Percentiles rank a stretch among this genome's conserved stretches.
Evolutionary conservation across 495 filamentous ascomycete species (phyloP).

Genomic region (Corynascus novoguineensis): DNA sequence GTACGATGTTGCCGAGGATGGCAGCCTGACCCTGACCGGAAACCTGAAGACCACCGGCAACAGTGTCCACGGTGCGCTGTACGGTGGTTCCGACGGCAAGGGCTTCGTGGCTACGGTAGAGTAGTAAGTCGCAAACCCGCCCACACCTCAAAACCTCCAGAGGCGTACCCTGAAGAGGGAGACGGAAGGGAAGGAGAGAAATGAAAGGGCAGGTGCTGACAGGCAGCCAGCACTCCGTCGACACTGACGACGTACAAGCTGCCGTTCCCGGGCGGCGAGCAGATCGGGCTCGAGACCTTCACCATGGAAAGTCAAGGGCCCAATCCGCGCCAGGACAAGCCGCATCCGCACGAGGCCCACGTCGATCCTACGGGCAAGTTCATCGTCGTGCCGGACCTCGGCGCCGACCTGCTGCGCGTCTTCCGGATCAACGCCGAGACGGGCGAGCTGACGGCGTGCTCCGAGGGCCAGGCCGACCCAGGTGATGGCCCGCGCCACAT

Average conservation of each 20-base stretch:
- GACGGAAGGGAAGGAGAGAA: too few relatives aligned
- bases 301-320: constrained; percentile 47
- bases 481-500: constrained; percentile 45
- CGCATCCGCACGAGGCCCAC: constrained; percentile 64
- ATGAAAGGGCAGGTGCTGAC: too few relatives aligned
- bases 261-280: constrained; percentile 22
- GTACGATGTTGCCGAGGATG: constrained; percentile 38
- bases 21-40: constrained; percentile 35
- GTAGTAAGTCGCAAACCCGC: constrained; percentile 35
- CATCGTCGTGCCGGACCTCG: constrained; percentile 64
- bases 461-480: constrained; percentile 29
- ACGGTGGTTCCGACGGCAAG: constrained; percentile 34
- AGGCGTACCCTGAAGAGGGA: too few relatives aligned
- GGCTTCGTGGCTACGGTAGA: constrained; percentile 43
- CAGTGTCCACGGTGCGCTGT: constrained; percentile 39
- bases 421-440: constrained; percentile 47
- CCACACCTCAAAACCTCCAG: too few relatives aligned
- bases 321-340: constrained; percentile 55
- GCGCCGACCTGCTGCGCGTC: constrained; percentile 62
- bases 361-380: constrained; percentile 63
- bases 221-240: constrained; percentile 33
- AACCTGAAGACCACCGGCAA: constrained; percentile 33
- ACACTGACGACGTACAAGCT: constrained; percentile 39
- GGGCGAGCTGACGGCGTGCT: constrained; percentile 35
- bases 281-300: constrained; percentile 50